Percentiles rank a stretch among this genome's conserved stretches.
Evolutionary conservation across 225 moss, liverwort and hornwort species (phyloP).

Genomic region (Asterella californica): DNA sequence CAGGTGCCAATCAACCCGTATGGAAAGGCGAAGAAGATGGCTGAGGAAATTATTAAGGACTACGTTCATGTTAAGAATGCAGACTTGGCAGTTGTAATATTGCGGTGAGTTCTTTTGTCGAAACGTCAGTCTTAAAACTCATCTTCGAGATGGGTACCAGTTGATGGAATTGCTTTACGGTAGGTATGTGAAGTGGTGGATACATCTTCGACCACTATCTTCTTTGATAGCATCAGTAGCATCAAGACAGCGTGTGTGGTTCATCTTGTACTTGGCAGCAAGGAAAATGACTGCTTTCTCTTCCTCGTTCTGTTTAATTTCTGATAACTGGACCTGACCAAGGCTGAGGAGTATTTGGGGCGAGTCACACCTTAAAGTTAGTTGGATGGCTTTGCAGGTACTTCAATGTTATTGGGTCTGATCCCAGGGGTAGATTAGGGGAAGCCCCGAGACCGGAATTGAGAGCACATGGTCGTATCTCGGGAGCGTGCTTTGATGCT

Average conservation of each 20-base stretch:
- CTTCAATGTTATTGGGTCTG: constrained; percentile 78
- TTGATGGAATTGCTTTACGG: not conserved
- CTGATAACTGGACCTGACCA: not conserved
- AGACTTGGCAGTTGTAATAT: constrained; percentile 55
- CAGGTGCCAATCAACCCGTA: constrained; percentile 79
- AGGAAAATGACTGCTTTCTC: not conserved
- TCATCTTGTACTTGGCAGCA: not conserved
- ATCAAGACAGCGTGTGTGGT: not conserved
- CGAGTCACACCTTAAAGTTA: not conserved
- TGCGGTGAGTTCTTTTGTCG: constrained; percentile 41
- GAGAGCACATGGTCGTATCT: constrained; percentile 66
- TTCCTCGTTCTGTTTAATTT: not conserved
- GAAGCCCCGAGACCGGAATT: constrained; percentile 71
- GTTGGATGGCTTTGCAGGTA: constrained; percentile 42
- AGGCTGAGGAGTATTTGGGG: not conserved
- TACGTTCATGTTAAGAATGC: constrained; percentile 44
- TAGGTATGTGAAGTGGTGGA: not conserved
- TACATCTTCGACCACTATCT: not conserved
- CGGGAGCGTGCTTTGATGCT: constrained; percentile 77
- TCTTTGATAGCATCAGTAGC: no score
- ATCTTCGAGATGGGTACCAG: not conserved
- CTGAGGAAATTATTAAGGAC: constrained; percentile 72
- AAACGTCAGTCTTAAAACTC: not conserved
- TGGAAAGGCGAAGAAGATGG: constrained; percentile 83
- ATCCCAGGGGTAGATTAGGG: constrained; percentile 60